These are phyloP conservation scores for Monosporozyma yasuniensis DNA, from an alignment of 805 yeast species.

Conservation along the genomic window DNA sequence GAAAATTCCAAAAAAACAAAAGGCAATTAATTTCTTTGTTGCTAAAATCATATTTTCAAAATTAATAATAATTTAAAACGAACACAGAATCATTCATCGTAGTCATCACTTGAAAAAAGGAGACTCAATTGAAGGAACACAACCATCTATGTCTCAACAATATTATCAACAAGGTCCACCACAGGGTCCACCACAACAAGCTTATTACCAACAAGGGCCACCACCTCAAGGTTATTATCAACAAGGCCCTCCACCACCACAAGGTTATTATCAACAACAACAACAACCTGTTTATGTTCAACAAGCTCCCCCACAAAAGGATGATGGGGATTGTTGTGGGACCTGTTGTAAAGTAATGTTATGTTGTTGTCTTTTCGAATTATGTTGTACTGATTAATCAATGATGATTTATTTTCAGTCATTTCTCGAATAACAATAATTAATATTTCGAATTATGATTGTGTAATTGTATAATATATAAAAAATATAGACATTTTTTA, in stretches of 20 bases:
- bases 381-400: constrained; percentile 10
- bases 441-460: no score
- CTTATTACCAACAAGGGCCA: constrained; percentile 9
- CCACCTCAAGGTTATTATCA: constrained; percentile 11
- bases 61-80: no score
- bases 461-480: background rate
- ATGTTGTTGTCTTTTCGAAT: constrained; percentile 28
- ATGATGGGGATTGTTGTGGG: constrained; percentile 22
- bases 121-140: background rate
- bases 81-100: background rate
- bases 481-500: background rate
- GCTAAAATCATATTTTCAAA: no score
- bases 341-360: constrained; percentile 24
- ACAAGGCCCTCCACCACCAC: constrained; percentile 15
- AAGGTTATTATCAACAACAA: constrained; percentile 11
- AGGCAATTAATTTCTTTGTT: no score
- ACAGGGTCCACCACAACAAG: constrained; percentile 14
- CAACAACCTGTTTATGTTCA: constrained; percentile 25
- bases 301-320: constrained; percentile 22
- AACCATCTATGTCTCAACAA: constrained; percentile 2
- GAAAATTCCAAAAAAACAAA: no score
- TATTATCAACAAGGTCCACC: constrained; percentile 18
- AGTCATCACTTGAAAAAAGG: background rate
- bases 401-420: no score
- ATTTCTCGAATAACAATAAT: no score